Conservation (phyloP, 2,329 filamentous ascomycete species). For the Byssochlamys sp. region DNA sequence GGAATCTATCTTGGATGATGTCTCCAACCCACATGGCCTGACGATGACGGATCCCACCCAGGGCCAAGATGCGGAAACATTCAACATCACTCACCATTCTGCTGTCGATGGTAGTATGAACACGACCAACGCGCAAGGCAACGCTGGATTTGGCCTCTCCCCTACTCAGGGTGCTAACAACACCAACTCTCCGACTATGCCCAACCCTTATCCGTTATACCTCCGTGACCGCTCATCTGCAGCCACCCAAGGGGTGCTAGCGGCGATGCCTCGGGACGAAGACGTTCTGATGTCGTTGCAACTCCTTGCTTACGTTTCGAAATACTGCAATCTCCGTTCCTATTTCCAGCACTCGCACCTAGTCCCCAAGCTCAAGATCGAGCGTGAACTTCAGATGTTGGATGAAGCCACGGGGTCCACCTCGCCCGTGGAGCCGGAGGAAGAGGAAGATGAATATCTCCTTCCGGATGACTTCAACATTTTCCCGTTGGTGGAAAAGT, state of each 20-base stretch:
- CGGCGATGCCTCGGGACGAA: constrained; percentile 90
- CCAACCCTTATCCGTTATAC: constrained; percentile 66
- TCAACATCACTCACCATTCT: constrained; percentile 83
- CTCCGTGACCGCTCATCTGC: constrained; percentile 65
- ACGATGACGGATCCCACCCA: constrained; percentile 72
- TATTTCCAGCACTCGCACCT: constrained; percentile 95
- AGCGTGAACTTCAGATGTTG: constrained; percentile 68
- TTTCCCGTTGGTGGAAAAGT: constrained; percentile 95
- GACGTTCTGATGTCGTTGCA: constrained; percentile 97
- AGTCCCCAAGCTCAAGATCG: constrained; percentile 83
- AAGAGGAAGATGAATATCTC: constrained; percentile 76
- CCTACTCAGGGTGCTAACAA: constrained; percentile 53
- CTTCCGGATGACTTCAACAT: constrained; percentile 95
- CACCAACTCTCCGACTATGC: constrained; percentile 63
- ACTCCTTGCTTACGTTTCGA: constrained; percentile 91
- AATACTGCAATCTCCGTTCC: constrained; percentile 89
- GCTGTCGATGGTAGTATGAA: constrained; percentile 79
- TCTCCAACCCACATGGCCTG: constrained; percentile 61
- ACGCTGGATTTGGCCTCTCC: constrained; percentile 62
- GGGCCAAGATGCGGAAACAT: constrained; percentile 76
- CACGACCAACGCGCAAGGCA: constrained; percentile 56
- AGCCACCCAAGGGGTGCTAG: constrained; percentile 61
- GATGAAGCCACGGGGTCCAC: constrained; percentile 54
- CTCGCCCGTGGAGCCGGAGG: constrained; percentile 28
- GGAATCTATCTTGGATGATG: constrained; percentile 64